These are phyloP conservation scores for Myxozyma lipomycoides DNA, from an alignment of 805 yeast species.

Conservation along the genomic window DNA sequence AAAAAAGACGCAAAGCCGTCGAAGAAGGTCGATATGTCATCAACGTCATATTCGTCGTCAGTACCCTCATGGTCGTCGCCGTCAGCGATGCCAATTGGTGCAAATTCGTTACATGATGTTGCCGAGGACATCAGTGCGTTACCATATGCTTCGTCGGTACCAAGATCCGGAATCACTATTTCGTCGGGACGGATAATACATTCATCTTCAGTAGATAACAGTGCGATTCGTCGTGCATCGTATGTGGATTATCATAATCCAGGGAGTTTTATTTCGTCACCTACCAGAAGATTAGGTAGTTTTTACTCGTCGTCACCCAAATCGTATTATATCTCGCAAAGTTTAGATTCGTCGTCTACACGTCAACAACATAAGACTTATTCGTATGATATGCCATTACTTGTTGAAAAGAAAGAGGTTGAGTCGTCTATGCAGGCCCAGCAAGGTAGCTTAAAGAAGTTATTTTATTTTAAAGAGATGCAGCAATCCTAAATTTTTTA, in stretches of 20 bases:
- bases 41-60: constrained; percentile 4
- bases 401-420: constrained; percentile 1
- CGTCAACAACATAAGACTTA: background rate
- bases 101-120: background rate
- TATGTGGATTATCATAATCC: background rate
- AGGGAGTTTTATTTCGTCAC: background rate
- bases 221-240: background rate
- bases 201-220: background rate
- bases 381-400: constrained; percentile 12
- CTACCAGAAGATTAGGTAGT: constrained; percentile 10
- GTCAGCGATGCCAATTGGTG: background rate
- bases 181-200: too few relatives aligned
- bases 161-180: background rate
- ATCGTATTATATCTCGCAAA: constrained; percentile 16
- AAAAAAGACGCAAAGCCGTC: constrained; percentile 5
- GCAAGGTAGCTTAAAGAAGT: constrained; percentile 1
- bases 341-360: constrained; percentile 1
- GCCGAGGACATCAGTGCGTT: background rate
- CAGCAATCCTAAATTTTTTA: background rate
- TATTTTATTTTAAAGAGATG: constrained; percentile 11
- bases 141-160: background rate
- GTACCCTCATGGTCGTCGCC: background rate
- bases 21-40: background rate
- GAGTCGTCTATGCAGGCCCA: background rate
- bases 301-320: constrained; percentile 19